These are phyloP conservation scores for Mycena polygramma DNA, from an alignment of 768 basidiomycete species.

Conservation along the genomic window DNA sequence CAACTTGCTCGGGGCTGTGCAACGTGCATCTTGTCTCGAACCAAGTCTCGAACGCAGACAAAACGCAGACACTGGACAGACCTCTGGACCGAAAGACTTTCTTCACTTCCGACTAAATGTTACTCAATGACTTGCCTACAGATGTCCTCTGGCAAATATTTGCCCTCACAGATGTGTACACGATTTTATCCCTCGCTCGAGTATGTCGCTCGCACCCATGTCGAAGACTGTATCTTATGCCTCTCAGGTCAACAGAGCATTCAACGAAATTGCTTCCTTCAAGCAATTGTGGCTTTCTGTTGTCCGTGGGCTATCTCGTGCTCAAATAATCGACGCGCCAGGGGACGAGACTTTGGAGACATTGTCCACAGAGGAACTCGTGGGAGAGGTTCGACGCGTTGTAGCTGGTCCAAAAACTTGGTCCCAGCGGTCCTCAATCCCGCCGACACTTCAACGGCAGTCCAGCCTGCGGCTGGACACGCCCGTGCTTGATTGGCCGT, in stretches of 20 bases:
- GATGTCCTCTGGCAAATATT: neutral
- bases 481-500: neutral
- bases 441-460: neutral
- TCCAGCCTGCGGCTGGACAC: neutral
- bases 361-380: neutral
- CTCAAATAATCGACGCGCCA: neutral
- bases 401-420: neutral
- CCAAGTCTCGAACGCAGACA: no score
- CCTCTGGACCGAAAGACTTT: no score
- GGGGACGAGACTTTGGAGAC: neutral
- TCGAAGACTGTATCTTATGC: neutral
- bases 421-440: neutral
- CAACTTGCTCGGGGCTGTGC: no score
- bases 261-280: neutral
- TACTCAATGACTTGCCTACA: neutral
- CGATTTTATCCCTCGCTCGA: neutral
- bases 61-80: no score
- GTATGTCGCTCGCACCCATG: neutral
- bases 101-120: neutral
- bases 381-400: neutral
- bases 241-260: neutral
- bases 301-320: neutral
- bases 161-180: neutral
- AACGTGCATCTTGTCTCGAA: no score
- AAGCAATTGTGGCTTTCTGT: neutral